Evolutionary conservation across 1,284 basidiomycete species (phyloP), one percentile per base, ranked within the genome.

Genomic region (Puccinia triticina): DNA sequence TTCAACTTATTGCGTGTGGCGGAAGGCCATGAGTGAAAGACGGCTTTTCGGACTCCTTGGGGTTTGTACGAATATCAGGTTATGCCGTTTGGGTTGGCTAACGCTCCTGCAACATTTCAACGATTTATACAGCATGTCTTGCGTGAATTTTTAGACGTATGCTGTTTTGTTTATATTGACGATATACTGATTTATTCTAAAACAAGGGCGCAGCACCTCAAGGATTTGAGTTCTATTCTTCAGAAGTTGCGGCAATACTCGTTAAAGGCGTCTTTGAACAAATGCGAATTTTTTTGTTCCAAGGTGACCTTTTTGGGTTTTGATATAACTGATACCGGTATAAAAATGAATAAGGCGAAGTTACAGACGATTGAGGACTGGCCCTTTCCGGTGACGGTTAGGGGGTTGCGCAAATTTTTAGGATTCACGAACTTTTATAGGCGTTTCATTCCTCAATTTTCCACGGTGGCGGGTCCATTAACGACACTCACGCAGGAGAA

Each of bases 251-350:
- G n/a, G n/a, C n/a, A n/a, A n/a, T n/a, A n/a, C n/a, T n/a, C n/a
- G n/a, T 40, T 79, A 11, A 29, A 66, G 23, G 77, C 46, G 11
- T 79, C 64, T 18, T 67, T 50, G 11, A 66, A 55, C 7, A 79
- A 79, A 37, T 79, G 77, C 71, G 43, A 67, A 40, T 79, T 79
- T 66, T n/a, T 79, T 79, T 55, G n/a, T 8, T 48, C 61, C 23
- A 23, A 29, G 4, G 77, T 79, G 12, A 67, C 37, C 2, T 79
- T 79, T 55, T 55, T 79, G 34, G 77, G 77, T 16, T 79, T 66
- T 55, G 14, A 48, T 12, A 79, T n/a, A n/a, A n/a, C n/a, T n/a
- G n/a, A n/a, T n/a, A n/a, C n/a, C n/a, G n/a, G n/a, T n/a, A n/a
- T n/a, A 29, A 50, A 67, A 14, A 79, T 79, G 77, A 66, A 79